Evolutionary conservation across 139 green algal genomes (phyloP).

Genomic region (Microglena sp.): DNA sequence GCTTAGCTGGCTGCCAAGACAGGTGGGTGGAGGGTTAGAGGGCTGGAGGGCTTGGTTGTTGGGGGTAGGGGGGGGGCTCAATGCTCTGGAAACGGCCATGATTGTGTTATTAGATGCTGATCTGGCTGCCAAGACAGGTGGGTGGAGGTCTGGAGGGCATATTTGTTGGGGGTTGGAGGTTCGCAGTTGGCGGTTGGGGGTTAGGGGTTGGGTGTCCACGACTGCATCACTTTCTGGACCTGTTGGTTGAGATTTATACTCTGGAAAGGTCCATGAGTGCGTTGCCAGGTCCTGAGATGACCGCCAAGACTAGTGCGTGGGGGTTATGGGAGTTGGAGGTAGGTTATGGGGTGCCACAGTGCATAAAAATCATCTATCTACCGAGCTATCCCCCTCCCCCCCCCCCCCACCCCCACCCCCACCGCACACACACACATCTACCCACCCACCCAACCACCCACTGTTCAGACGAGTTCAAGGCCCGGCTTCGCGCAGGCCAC

Average conservation of each 20-base stretch:
- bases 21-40: constrained; percentile 10
- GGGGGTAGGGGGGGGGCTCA: too few relatives aligned
- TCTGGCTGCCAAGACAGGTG: constrained; percentile 61
- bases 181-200: not conserved
- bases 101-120: constrained; percentile 62
- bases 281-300: not conserved
- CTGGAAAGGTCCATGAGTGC: not conserved
- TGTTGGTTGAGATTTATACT: not conserved
- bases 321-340: too few relatives aligned
- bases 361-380: too few relatives aligned
- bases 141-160: not conserved
- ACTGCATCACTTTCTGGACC: not conserved
- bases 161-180: not conserved
- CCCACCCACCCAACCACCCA: too few relatives aligned
- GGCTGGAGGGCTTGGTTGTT: too few relatives aligned
- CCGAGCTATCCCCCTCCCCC: too few relatives aligned
- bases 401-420: too few relatives aligned
- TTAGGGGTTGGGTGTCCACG: not conserved
- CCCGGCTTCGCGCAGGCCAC: not conserved
- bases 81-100: constrained; percentile 66
- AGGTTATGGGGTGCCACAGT: too few relatives aligned
- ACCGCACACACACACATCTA: too few relatives aligned
- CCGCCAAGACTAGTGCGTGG: not conserved
- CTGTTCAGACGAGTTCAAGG: too few relatives aligned
- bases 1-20: not conserved